Conservation (phyloP, 192 early-diverging fungal genomes). For the Dimargaris cristalligena region DNA sequence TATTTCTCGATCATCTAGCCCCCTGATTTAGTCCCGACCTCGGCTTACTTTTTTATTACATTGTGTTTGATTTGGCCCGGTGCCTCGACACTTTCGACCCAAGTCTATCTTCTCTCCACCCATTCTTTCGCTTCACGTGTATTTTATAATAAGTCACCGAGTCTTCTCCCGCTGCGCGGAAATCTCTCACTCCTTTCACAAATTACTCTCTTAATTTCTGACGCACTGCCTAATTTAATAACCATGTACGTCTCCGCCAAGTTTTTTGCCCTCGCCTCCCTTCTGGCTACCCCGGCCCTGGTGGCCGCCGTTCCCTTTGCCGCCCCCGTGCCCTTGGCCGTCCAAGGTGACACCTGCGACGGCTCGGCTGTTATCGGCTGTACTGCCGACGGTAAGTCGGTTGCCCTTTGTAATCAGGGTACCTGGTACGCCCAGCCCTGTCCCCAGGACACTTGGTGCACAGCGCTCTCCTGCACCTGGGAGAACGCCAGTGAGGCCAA, state of each 20-base stretch:
- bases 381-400: background rate
- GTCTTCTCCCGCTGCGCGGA: no score
- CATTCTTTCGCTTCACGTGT: no score
- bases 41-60: no score
- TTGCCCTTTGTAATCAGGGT: constrained; percentile 1
- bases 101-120: no score
- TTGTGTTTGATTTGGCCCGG: no score
- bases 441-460: background rate
- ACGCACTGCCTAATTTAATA: no score
- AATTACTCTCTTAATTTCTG: no score
- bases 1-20: no score
- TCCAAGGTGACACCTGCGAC: background rate
- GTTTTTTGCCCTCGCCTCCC: background rate
- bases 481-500: background rate
- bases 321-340: background rate
- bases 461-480: background rate
- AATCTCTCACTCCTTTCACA: no score
- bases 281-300: background rate
- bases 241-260: background rate
- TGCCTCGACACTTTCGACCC: no score
- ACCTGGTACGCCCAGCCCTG: background rate
- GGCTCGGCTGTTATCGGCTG: background rate
- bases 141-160: no score
- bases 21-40: no score
- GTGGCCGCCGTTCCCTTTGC: background rate